Conservation (phyloP, 768 basidiomycete genomes). For the Rhodosporidiobolus sp. region DNA sequence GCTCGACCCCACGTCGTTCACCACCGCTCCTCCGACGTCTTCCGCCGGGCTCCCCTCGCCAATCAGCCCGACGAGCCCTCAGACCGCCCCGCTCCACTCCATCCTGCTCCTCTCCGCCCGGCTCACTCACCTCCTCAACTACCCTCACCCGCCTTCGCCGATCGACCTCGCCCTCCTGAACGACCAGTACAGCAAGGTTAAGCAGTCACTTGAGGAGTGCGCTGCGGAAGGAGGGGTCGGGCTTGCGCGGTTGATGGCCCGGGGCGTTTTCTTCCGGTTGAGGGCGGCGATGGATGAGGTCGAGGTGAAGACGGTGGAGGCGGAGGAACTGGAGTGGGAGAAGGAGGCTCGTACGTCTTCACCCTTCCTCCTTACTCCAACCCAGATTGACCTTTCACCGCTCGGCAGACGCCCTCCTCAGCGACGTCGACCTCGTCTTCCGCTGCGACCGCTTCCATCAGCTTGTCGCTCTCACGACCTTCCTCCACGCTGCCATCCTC, state of each 20-base stretch:
- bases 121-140: background rate
- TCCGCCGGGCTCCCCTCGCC: background rate
- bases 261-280: background rate
- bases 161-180: background rate
- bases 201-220: background rate
- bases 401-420: background rate
- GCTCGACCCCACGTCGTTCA: background rate
- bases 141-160: background rate
- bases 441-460: background rate
- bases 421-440: background rate
- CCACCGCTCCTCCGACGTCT: background rate
- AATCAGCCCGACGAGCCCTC: too few relatives aligned
- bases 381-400: background rate
- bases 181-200: background rate
- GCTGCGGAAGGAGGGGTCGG: background rate
- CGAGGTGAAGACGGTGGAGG: background rate
- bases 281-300: background rate
- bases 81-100: background rate
- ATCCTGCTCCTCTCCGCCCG: background rate
- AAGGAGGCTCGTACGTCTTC: background rate
- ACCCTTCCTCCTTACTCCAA: background rate
- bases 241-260: background rate
- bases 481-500: background rate
- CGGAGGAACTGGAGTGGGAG: background rate
- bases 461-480: background rate